phyloP scores from a whole-genome alignment of 805 yeast species.

The Barnettozyma californica region DNA sequence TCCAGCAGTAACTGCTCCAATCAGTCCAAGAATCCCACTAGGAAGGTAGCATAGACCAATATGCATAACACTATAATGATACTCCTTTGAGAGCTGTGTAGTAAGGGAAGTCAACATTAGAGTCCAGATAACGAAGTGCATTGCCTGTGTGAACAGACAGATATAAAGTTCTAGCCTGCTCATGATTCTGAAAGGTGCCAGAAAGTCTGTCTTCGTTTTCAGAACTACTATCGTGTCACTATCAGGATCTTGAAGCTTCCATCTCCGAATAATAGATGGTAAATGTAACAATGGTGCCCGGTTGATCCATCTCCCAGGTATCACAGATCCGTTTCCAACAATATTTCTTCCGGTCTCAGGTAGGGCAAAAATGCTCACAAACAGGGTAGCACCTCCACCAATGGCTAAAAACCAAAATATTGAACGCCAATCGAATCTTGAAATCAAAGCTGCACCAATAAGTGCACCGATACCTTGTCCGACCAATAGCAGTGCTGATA shows the following conservation, averaged over 20 bases:
- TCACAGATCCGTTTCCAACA: conserved; percentile 70
- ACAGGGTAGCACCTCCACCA: conserved; percentile 45
- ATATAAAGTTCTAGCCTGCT: conserved; percentile 39
- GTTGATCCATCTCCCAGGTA: conserved; percentile 40
- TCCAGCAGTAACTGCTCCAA: conserved; percentile 59
- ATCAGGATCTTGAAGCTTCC: conserved; percentile 29
- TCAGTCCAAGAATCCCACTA: conserved; percentile 60
- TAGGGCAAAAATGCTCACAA: conserved; percentile 33
- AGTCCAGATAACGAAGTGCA: conserved; percentile 68
- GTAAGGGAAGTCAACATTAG: conserved; percentile 62
- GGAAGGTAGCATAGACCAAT: conserved; percentile 74
- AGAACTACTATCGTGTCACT: conserved; percentile 21
- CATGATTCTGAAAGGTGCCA: conserved; percentile 41
- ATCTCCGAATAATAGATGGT: conserved; percentile 12
- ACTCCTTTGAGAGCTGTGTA: conserved; percentile 43
- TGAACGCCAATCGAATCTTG: conserved; percentile 63
- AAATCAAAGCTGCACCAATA: conserved; percentile 42
- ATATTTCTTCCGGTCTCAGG: conserved; percentile 74
- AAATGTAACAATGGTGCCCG: conserved; percentile 38
- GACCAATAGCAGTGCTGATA: conserved; percentile 56
- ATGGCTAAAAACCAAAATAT: conserved; percentile 74
- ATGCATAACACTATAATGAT: conserved; percentile 46
- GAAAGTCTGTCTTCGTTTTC: conserved; percentile 24
- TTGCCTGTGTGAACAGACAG: conserved; percentile 50
- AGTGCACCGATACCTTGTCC: conserved; percentile 81